These are phyloP conservation scores for Apophysomyces sp. DNA, from an alignment of 371 early-diverging fungal species.

Conservation along the genomic window DNA sequence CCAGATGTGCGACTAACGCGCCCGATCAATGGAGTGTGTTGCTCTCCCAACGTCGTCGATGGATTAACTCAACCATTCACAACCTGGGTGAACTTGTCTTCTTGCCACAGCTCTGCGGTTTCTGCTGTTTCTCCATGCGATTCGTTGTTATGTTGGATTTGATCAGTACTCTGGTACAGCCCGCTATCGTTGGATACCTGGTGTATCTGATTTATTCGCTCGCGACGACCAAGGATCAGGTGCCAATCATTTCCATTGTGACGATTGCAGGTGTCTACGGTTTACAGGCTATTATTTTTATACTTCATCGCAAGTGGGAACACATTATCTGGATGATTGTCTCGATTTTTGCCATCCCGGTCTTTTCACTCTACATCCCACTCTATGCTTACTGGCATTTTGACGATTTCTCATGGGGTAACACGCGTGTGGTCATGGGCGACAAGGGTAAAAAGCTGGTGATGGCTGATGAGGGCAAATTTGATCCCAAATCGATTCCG, in stretches of 20 bases:
- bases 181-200: constrained; percentile 85
- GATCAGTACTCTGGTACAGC: constrained; percentile 86
- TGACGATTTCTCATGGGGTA: constrained; percentile 86
- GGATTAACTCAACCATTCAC: constrained; percentile 97
- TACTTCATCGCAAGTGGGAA: constrained; percentile 71
- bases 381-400: constrained; percentile 87
- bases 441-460: constrained; percentile 56
- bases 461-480: constrained; percentile 59
- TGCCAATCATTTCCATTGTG: constrained; percentile 57
- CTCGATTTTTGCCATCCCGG: constrained; percentile 60
- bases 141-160: constrained; percentile 92
- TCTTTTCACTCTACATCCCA: constrained; percentile 57
- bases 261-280: constrained; percentile 79
- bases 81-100: constrained; percentile 89
- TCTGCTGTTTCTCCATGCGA: constrained; percentile 96
- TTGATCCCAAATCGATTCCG: constrained; percentile 66
- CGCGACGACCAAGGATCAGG: constrained; percentile 30
- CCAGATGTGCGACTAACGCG: constrained; percentile 91
- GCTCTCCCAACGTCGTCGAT: constrained; percentile 93
- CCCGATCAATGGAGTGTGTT: constrained; percentile 93
- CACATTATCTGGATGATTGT: constrained; percentile 84
- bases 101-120: constrained; percentile 88
- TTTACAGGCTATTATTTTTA: constrained; percentile 79
- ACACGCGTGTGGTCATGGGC: constrained; percentile 78
- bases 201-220: constrained; percentile 68